Conservation (phyloP, 2,329 filamentous ascomycete species). For the Aspergillus ibericus region DNA sequence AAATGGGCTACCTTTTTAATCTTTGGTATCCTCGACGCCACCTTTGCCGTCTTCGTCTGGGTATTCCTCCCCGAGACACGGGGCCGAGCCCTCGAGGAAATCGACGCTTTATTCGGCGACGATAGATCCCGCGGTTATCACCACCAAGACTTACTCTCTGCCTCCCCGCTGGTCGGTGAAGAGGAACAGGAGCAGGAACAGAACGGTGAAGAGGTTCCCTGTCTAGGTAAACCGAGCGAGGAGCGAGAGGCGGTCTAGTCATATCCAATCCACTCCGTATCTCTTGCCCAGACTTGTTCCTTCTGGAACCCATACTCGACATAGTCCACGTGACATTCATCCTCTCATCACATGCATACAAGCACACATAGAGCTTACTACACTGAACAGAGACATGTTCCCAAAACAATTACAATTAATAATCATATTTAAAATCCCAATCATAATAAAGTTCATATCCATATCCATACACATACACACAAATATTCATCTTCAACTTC, state of each 20-base stretch:
- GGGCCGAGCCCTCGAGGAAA: slow-evolving; percentile 55
- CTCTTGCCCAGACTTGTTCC: not conserved
- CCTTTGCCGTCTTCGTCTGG: slow-evolving; percentile 51
- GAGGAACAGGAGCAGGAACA: not conserved
- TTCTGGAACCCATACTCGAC: not conserved
- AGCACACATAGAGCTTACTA: no score
- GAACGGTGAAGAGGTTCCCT: not conserved
- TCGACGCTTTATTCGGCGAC: slow-evolving; percentile 56
- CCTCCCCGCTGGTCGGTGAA: not conserved
- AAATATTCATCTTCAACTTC: no score
- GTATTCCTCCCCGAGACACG: slow-evolving; percentile 57
- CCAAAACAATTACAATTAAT: no score
- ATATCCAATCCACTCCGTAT: not conserved
- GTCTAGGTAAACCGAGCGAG: not conserved
- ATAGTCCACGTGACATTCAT: no score
- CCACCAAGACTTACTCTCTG: not conserved
- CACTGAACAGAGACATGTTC: no score
- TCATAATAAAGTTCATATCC: no score
- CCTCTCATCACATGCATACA: no score
- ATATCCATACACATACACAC: no score
- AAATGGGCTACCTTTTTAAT: slow-evolving; percentile 50
- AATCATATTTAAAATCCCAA: no score
- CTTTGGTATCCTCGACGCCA: slow-evolving; percentile 45
- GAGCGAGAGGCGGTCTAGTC: not conserved
- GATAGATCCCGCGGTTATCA: not conserved